Conservation (phyloP, 768 basidiomycete species). For the Leccinum longicurvipes region DNA sequence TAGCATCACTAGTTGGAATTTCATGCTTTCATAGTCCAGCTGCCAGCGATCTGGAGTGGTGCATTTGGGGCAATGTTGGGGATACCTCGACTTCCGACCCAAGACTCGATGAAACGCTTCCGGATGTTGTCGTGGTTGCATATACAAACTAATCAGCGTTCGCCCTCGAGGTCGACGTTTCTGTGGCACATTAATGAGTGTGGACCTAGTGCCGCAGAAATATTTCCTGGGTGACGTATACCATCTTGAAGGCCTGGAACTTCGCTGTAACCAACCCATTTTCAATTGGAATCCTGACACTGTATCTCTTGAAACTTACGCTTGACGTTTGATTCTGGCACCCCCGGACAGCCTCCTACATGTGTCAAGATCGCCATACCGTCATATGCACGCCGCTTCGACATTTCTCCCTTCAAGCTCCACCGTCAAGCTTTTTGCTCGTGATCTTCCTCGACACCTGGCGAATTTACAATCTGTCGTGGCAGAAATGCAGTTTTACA, state of each 20-base stretch:
- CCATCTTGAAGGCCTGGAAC: background rate
- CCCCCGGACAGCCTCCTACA: background rate
- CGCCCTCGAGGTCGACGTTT: background rate
- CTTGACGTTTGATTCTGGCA: background rate
- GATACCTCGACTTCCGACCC: background rate
- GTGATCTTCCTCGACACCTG: background rate
- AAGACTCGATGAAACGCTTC: background rate
- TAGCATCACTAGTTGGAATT: background rate
- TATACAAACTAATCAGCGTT: background rate
- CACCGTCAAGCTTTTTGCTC: background rate
- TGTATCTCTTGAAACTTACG: background rate
- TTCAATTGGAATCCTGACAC: background rate
- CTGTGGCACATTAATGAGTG: background rate
- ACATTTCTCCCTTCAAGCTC: background rate
- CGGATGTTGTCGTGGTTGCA: background rate
- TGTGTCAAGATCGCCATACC: background rate
- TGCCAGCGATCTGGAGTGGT: background rate
- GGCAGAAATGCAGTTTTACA: conserved; percentile 1
- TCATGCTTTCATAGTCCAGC: no score
- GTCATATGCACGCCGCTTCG: background rate
- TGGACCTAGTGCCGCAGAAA: background rate
- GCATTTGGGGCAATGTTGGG: background rate
- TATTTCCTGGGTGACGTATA: background rate
- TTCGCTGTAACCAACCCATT: background rate
- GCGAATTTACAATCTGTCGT: conserved; percentile 1